Evolutionary conservation across 495 filamentous ascomycete species (phyloP).

Genomic region (Elaphomyces granulatus): DNA sequence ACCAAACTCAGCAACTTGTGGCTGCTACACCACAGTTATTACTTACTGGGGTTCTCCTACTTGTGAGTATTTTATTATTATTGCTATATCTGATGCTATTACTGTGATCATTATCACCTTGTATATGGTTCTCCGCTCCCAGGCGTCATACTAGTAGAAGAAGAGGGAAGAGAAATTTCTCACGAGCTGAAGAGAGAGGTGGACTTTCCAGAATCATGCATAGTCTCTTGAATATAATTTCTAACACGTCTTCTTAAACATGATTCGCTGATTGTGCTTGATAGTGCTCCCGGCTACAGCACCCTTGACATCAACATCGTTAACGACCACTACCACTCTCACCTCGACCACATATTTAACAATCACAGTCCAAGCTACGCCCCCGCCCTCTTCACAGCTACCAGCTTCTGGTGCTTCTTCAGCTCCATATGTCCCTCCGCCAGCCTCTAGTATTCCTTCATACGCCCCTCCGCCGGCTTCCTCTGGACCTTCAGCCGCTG

Average conservation of each 20-base stretch:
- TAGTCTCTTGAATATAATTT: too few species aligned
- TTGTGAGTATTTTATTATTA: conserved; percentile 37
- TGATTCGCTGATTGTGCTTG: too few species aligned
- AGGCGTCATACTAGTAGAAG: too few species aligned
- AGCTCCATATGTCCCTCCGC: conserved; percentile 21
- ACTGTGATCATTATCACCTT: too few species aligned
- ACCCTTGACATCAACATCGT: background rate
- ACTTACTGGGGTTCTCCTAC: conserved; percentile 44
- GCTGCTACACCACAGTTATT: conserved; percentile 56
- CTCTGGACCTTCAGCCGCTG: conserved; percentile 8
- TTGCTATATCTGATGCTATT: too few species aligned
- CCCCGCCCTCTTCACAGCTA: conserved; percentile 2
- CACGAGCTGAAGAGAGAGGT: too few species aligned
- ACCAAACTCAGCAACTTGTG: conserved; percentile 35
- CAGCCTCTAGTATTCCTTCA: conserved; percentile 19
- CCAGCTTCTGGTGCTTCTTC: conserved; percentile 11
- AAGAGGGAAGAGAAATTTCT: too few species aligned
- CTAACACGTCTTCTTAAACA: too few species aligned
- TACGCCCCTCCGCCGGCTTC: conserved; percentile 4
- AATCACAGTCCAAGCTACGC: conserved; percentile 17
- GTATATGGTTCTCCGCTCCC: too few species aligned
- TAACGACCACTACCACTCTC: conserved; percentile 22
- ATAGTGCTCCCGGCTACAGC: conserved; percentile 3
- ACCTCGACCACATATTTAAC: conserved; percentile 30
- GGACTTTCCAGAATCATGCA: too few species aligned